Evolutionary conservation across 2,329 filamentous ascomycete genomes (phyloP), one percentile per base, ranked within the genome.

Genomic region (Aspergillus novoparasiticus): DNA sequence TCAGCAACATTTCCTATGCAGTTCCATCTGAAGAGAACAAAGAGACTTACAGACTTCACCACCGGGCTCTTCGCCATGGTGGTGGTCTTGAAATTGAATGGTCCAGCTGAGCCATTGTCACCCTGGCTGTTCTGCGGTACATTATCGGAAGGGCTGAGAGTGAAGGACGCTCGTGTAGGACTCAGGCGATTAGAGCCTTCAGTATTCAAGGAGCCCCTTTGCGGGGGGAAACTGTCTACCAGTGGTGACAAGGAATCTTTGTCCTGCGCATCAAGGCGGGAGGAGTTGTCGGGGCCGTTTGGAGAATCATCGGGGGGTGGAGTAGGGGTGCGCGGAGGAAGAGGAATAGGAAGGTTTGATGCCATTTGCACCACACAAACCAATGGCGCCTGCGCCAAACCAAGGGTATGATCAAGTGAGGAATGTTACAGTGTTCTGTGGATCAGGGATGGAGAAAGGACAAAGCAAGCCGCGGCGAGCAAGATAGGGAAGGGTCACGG

Each of bases 41-140:
- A n/a, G 12, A n/a, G n/a, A 60, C 72, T 64, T 65, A 93, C 90
- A 68, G 92, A 90, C 82, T 93, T 94, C 62, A 80, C 72, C 62
- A 93, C 86, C 3, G 91, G 90, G 21, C 85, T 85, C 66, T 90
- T 90, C 19, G 90, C 89, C 75, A 93, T 90, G 53, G 89, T 85
- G 75, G 91, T 89, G 1, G 94, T 91, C 80, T 96, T 88, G 79
- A 98, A 98, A 80, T 98, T 98, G 87, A 99, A 98, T 0, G 94
- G 94, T 45, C 78, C 78, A 12, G 75, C 72, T n/a, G 75, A 68
- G 50, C 75, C 73, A 67, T 75, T 72, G 59, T 78, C 75, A 58
- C 68, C 70, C 61, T 72, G 66, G 56, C 71, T 70, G 69, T 72
- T 72, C 32, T 72, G 68, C 45, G 68, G 64, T 26, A 66, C 64